These are phyloP conservation scores for Hyaloscypha variabilis DNA, from an alignment of 495 filamentous ascomycete species.

Conservation along the genomic window DNA sequence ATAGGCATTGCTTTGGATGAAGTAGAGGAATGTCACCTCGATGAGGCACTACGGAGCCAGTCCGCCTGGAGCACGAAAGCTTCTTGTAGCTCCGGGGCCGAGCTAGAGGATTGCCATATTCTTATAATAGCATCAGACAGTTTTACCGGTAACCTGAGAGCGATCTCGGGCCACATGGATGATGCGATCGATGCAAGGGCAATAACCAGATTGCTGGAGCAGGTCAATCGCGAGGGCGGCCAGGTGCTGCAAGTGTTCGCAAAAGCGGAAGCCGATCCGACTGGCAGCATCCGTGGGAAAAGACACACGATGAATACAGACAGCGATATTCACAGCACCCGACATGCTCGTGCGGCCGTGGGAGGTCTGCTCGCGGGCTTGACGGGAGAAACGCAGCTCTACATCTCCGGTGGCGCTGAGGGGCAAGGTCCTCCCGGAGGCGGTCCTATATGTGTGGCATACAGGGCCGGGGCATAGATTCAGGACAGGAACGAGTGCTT, in stretches of 20 bases:
- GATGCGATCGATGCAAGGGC: slow-evolving; percentile 32
- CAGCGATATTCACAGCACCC: slow-evolving; percentile 32
- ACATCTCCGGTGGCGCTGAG: slow-evolving; percentile 30
- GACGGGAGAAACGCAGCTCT: slow-evolving; percentile 29
- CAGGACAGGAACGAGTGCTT: background rate
- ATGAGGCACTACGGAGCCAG: slow-evolving; percentile 23
- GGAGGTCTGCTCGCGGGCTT: slow-evolving; percentile 32
- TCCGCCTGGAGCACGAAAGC: slow-evolving; percentile 27
- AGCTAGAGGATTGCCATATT: slow-evolving; percentile 33
- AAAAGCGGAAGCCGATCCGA: slow-evolving; percentile 32
- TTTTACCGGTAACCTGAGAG: slow-evolving; percentile 22
- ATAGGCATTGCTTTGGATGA: slow-evolving; percentile 29
- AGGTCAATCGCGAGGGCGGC: slow-evolving; percentile 23
- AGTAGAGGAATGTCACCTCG: slow-evolving; percentile 18
- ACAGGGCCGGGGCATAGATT: slow-evolving; percentile 17
- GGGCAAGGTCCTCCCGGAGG: slow-evolving; percentile 29
- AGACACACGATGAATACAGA: slow-evolving; percentile 35
- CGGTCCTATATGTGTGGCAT: slow-evolving; percentile 27
- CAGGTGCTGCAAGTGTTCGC: slow-evolving; percentile 31
- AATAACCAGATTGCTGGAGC: slow-evolving; percentile 22
- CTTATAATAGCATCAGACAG: slow-evolving; percentile 31
- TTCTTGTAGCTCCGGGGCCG: slow-evolving; percentile 31
- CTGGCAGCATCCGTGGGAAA: slow-evolving; percentile 23
- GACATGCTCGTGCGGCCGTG: slow-evolving; percentile 31
- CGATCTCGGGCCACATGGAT: slow-evolving; percentile 29